phyloP scores from a whole-genome alignment of 805 yeast species.

The Saccharomycopsis capsularis region DNA sequence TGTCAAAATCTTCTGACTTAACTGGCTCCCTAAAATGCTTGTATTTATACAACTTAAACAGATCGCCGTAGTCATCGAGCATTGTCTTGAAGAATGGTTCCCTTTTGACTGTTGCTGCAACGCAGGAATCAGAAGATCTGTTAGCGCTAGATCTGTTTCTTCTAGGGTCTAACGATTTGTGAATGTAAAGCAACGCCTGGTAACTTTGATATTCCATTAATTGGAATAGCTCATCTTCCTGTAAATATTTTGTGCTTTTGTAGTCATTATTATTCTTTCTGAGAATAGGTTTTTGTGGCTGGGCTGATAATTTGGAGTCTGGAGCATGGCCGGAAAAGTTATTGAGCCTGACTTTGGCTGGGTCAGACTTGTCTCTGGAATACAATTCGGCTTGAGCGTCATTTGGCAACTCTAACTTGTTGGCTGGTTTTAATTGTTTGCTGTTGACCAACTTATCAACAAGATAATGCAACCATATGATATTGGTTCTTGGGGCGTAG shows the following conservation, averaged over 20 bases:
- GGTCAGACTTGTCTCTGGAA: background rate
- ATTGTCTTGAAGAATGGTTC: slow-evolving; percentile 14
- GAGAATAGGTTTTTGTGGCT: slow-evolving; percentile 6
- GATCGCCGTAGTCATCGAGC: slow-evolving; percentile 16
- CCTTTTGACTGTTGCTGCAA: too few relatives aligned
- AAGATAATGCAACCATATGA: slow-evolving; percentile 61
- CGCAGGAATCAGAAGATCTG: background rate
- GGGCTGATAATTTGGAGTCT: background rate
- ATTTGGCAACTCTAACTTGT: background rate
- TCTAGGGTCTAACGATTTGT: slow-evolving; percentile 32
- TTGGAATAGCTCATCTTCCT: slow-evolving; percentile 16
- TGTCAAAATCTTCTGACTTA: slow-evolving; percentile 26
- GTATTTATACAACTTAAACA: slow-evolving; percentile 6
- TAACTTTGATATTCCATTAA: slow-evolving; percentile 22
- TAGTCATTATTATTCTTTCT: slow-evolving; percentile 26
- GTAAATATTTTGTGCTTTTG: too few relatives aligned
- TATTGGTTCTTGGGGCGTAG: slow-evolving; percentile 43
- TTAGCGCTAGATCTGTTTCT: background rate
- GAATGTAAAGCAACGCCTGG: slow-evolving; percentile 25
- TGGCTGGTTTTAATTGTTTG: slow-evolving; percentile 26
- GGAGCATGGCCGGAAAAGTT: too few relatives aligned
- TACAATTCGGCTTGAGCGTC: too few relatives aligned
- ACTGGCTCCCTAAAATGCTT: slow-evolving; percentile 22
- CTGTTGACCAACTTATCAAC: slow-evolving; percentile 40
- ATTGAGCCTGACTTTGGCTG: too few relatives aligned